These are phyloP conservation scores for Lentinus brumalis DNA, from an alignment of 768 basidiomycete species.

Conservation along the genomic window DNA sequence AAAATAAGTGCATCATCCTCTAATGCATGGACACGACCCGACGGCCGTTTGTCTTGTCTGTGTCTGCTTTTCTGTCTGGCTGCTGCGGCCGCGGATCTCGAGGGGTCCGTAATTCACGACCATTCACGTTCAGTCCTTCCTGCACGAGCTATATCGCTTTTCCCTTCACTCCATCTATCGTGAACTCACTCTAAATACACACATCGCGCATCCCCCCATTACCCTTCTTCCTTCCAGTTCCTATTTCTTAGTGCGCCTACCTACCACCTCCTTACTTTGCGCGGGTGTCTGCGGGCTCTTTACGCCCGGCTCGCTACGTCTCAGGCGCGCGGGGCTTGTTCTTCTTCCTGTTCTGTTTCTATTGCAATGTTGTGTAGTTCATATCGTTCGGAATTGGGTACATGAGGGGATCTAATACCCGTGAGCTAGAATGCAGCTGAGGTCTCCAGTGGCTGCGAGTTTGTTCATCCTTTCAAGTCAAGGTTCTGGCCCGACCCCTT, in stretches of 20 bases:
- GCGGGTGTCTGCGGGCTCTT: neutral
- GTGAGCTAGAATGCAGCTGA: conserved; percentile 25
- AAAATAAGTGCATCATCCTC: conserved; percentile 80
- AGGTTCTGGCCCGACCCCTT: too few relatives aligned
- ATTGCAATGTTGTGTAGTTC: conserved; percentile 36
- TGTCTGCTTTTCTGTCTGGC: neutral
- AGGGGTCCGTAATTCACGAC: conserved; percentile 18
- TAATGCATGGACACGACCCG: conserved; percentile 44
- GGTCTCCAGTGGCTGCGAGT: neutral
- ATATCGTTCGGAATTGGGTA: conserved; percentile 37
- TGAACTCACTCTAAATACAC: conserved; percentile 22
- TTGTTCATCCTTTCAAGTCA: neutral
- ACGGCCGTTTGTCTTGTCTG: neutral
- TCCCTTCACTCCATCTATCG: conserved; percentile 23
- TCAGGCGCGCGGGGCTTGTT: conserved; percentile 7
- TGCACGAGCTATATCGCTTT: conserved; percentile 25
- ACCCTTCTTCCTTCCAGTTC: conserved; percentile 6
- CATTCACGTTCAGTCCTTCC: conserved; percentile 23
- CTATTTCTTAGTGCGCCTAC: neutral
- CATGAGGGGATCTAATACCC: conserved; percentile 39
- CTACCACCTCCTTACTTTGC: conserved; percentile 13
- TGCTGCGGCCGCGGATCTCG: conserved; percentile 1
- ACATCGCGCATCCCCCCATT: conserved; percentile 20
- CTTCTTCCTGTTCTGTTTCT: conserved; percentile 21
- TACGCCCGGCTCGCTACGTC: conserved; percentile 1